Conservation (phyloP, 2,329 filamentous ascomycete species). For the Phialophora expanda region DNA sequence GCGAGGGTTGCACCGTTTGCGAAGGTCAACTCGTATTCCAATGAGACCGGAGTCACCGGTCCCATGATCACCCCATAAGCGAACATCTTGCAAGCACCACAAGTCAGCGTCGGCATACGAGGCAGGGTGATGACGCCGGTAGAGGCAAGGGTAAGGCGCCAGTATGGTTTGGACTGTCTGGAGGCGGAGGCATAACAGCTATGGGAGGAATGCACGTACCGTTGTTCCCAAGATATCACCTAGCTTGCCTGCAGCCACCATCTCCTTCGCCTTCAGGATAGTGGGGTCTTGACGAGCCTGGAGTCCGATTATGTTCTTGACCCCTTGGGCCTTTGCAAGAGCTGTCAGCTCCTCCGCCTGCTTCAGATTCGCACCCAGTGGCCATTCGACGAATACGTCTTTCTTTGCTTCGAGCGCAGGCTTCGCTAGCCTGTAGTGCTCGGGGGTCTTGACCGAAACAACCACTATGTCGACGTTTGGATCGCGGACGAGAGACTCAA, state of each 20-base stretch:
- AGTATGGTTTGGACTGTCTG: no score
- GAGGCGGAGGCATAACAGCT: background rate
- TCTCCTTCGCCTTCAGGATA: conserved; percentile 51
- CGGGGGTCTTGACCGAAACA: conserved; percentile 59
- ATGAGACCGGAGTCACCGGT: background rate
- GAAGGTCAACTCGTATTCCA: conserved; percentile 26
- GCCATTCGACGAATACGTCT: conserved; percentile 63
- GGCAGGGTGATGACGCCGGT: no score
- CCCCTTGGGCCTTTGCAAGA: conserved; percentile 43
- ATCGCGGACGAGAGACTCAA: conserved; percentile 52
- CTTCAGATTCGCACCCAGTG: conserved; percentile 54
- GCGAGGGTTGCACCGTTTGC: conserved; percentile 33
- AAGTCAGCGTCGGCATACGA: conserved; percentile 3
- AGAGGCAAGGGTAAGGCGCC: no score
- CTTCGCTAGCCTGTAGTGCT: conserved; percentile 53
- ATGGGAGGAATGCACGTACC: background rate
- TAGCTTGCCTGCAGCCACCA: conserved; percentile 54
- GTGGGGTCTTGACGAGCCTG: conserved; percentile 57
- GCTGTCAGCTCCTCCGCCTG: conserved; percentile 51
- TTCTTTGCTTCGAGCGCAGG: conserved; percentile 60
- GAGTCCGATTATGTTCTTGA: conserved; percentile 55
- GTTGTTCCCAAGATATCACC: conserved; percentile 61
- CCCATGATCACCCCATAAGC: conserved; percentile 23
- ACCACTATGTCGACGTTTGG: conserved; percentile 61
- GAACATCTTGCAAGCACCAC: conserved; percentile 36